Evolutionary conservation across 176 grass and related monocot genomes (phyloP).

Genomic region (Puya raimondii): DNA sequence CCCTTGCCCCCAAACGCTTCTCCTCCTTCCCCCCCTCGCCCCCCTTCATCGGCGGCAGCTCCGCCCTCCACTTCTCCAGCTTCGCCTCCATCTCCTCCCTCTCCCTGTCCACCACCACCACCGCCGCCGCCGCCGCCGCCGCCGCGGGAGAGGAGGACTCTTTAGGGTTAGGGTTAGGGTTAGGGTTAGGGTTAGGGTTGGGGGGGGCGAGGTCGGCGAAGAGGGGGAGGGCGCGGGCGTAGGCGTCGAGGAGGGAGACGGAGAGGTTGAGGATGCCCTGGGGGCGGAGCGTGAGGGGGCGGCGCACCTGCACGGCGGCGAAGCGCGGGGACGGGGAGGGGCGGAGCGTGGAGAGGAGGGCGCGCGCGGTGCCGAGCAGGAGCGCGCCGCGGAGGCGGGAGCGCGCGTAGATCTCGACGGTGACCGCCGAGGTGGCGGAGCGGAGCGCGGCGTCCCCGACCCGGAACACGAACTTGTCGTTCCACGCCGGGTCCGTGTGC

Average conservation of each 20-base stretch:
- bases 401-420: conserved; percentile 21
- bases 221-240: conserved; percentile 16
- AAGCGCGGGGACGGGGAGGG: conserved; percentile 11
- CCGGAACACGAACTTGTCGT: conserved; percentile 32
- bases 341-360: conserved; percentile 19
- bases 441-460: conserved; percentile 16
- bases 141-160: background rate
- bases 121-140: background rate
- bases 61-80: conserved; percentile 5
- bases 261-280: conserved; percentile 33
- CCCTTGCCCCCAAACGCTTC: background rate
- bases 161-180: conserved; percentile 5
- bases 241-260: conserved; percentile 18
- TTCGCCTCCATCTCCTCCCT: conserved; percentile 8
- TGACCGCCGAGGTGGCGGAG: conserved; percentile 19
- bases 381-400: conserved; percentile 1
- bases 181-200: conserved; percentile 13
- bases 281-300: conserved; percentile 21
- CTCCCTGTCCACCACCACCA: background rate
- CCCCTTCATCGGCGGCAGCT: background rate
- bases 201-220: conserved; percentile 4
- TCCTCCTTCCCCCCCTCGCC: background rate
- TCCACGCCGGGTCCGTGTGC: conserved; percentile 29
- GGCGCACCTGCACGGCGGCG: conserved; percentile 25
- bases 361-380: conserved; percentile 26